A percentile compares a stretch with the other conserved stretches of the same genome.
Conservation (phyloP, 2,329 filamentous ascomycete genomes). For the Ambrosiella beaveri region DNA sequence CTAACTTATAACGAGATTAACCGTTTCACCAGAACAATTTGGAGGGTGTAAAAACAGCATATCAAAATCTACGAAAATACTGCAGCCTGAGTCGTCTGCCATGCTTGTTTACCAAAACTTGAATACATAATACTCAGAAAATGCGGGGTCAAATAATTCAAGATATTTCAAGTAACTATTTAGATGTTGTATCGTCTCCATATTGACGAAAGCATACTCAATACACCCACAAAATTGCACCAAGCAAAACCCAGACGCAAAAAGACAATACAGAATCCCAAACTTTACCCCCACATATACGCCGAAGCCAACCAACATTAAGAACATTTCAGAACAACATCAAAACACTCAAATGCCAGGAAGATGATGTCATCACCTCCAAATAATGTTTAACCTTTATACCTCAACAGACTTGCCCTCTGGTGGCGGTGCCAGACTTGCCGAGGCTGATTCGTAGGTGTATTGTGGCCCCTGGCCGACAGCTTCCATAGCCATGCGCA, state of each 20-base stretch:
- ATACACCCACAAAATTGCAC: not conserved
- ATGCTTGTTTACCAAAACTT: too few species aligned
- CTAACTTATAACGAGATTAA: too few species aligned
- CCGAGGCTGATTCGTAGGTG: constrained; percentile 28
- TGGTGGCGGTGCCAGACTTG: constrained; percentile 3
- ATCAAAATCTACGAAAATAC: too few species aligned
- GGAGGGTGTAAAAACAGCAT: too few species aligned
- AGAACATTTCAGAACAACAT: constrained; percentile 8
- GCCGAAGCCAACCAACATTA: constrained; percentile 7
- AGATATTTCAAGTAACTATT: not conserved
- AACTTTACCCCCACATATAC: constrained; percentile 6
- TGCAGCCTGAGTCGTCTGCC: too few species aligned
- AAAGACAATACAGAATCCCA: constrained; percentile 6
- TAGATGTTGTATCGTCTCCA: not conserved
- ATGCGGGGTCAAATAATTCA: constrained; percentile 2
- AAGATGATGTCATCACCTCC: not conserved
- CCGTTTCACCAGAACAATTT: too few species aligned
- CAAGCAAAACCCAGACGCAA: not conserved
- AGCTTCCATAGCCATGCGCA: constrained; percentile 30
- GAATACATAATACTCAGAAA: not conserved
- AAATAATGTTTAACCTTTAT: not conserved
- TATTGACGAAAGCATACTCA: not conserved
- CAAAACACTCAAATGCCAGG: not conserved
- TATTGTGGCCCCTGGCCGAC: constrained; percentile 33
- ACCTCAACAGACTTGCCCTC: constrained; percentile 11